A percentile compares a stretch with the other conserved stretches of the same genome.
Evolutionary conservation across 1,139 yeast genomes (phyloP).

Genomic region (Hemisphaericaspora lyxosophila): DNA sequence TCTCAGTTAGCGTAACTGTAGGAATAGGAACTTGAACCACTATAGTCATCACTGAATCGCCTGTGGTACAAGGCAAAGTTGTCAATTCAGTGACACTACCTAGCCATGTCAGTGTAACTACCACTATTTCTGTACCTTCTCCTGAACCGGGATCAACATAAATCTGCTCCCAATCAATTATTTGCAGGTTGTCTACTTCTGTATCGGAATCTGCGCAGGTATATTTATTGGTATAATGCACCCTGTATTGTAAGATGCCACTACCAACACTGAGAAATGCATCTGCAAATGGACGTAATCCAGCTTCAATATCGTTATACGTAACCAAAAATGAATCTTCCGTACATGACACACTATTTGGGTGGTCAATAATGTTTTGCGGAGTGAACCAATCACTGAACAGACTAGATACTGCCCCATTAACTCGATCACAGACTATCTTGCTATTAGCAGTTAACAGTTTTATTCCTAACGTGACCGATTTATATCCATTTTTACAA

Average conservation of each 20-base stretch:
- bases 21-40: conserved; percentile 16
- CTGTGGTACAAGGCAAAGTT: conserved; percentile 18
- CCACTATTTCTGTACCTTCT: conserved; percentile 18
- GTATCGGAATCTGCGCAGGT: conserved; percentile 10
- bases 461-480: conserved; percentile 22
- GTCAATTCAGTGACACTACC: conserved; percentile 21
- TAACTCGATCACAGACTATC: conserved; percentile 22
- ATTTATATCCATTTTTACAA: conserved; percentile 22
- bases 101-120: conserved; percentile 23
- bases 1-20: conserved; percentile 10
- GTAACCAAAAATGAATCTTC: conserved; percentile 10
- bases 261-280: conserved; percentile 7
- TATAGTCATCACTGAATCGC: conserved; percentile 12
- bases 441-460: conserved; percentile 1
- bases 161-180: background rate
- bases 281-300: conserved; percentile 27
- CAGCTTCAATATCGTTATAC: conserved; percentile 26
- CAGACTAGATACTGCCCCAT: conserved; percentile 19
- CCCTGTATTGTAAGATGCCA: background rate
- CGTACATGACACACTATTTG: conserved; percentile 16
- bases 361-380: conserved; percentile 5
- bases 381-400: conserved; percentile 23
- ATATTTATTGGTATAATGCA: conserved; percentile 14
- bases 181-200: background rate
- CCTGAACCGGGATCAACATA: too few species aligned